phyloP scores from a whole-genome alignment of 495 filamentous ascomycete genomes.

The Collariella sp. region DNA sequence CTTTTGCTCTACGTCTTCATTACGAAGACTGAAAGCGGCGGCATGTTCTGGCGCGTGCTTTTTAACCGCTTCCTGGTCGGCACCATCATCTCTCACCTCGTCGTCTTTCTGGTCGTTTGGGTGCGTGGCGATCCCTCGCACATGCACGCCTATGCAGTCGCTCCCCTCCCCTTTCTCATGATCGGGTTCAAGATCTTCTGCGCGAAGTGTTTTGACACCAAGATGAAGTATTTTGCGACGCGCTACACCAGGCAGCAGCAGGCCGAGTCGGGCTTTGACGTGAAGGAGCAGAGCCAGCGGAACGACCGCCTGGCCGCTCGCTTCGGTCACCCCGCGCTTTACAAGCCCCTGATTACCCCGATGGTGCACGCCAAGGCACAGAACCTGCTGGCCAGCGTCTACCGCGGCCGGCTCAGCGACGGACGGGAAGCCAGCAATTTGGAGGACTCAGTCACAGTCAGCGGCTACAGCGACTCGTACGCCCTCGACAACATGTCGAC shows the following conservation, averaged over 20 bases:
- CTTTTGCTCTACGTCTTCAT: slow-evolving; percentile 87
- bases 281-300: slow-evolving; percentile 37
- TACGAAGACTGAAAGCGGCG: slow-evolving; percentile 92
- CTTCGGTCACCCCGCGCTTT: slow-evolving; percentile 88
- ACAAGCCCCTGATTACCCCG: slow-evolving; percentile 78
- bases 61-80: slow-evolving; percentile 90
- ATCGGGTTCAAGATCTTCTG: slow-evolving; percentile 84
- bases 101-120: slow-evolving; percentile 67
- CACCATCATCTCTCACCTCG: slow-evolving; percentile 65
- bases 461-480: slow-evolving; percentile 60
- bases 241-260: slow-evolving; percentile 53
- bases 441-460: slow-evolving; percentile 51
- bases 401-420: slow-evolving; percentile 65
- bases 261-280: slow-evolving; percentile 30
- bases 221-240: slow-evolving; percentile 65
- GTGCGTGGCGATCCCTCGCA: slow-evolving; percentile 44
- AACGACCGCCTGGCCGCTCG: slow-evolving; percentile 67
- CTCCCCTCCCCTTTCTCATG: slow-evolving; percentile 74
- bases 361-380: slow-evolving; percentile 93
- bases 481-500: slow-evolving; percentile 73
- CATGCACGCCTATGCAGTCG: slow-evolving; percentile 54
- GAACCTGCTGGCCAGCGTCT: slow-evolving; percentile 69
- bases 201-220: slow-evolving; percentile 61
- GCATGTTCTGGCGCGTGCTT: slow-evolving; percentile 83
- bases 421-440: slow-evolving; percentile 38